phyloP scores from a whole-genome alignment of 768 basidiomycete species.

The Leccinum ochraceum region DNA sequence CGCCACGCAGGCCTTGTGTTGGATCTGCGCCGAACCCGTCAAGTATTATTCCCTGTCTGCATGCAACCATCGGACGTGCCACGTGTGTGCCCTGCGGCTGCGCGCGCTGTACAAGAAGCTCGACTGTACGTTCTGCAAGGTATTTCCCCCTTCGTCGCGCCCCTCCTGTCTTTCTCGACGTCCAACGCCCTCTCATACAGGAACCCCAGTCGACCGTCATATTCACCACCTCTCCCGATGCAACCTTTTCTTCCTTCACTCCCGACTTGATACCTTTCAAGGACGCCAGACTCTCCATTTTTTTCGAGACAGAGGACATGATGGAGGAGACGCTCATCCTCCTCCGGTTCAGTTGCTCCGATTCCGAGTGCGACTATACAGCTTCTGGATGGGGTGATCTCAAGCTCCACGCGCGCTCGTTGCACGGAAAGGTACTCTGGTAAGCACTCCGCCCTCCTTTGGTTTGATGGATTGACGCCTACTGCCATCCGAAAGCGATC shows the following conservation, averaged over 20 bases:
- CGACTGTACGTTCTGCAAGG: slow-evolving; percentile 96
- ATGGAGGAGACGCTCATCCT: slow-evolving; percentile 94
- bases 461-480: neutral
- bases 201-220: slow-evolving; percentile 74
- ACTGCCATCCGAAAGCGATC: slow-evolving; percentile 50
- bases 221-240: slow-evolving; percentile 68
- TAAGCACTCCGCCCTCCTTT: slow-evolving; percentile 27
- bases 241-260: slow-evolving; percentile 58
- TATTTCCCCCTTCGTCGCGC: neutral
- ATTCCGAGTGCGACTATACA: slow-evolving; percentile 77
- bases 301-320: slow-evolving; percentile 89
- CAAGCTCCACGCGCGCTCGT: slow-evolving; percentile 76
- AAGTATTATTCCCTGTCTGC: slow-evolving; percentile 86
- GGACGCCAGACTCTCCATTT: slow-evolving; percentile 73
- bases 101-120: slow-evolving; percentile 91
- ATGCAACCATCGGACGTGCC: slow-evolving; percentile 95
- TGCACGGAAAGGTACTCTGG: slow-evolving; percentile 84
- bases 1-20: slow-evolving; percentile 53
- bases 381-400: slow-evolving; percentile 89
- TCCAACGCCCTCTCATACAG: slow-evolving; percentile 35
- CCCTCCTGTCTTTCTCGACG: neutral
- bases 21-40: slow-evolving; percentile 94
- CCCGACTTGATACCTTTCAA: slow-evolving; percentile 59
- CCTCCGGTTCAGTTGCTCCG: slow-evolving; percentile 93
- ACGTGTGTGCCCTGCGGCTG: slow-evolving; percentile 86